These are phyloP conservation scores for Starmerella stellata DNA, from an alignment of 805 yeast genomes.

Conservation along the genomic window DNA sequence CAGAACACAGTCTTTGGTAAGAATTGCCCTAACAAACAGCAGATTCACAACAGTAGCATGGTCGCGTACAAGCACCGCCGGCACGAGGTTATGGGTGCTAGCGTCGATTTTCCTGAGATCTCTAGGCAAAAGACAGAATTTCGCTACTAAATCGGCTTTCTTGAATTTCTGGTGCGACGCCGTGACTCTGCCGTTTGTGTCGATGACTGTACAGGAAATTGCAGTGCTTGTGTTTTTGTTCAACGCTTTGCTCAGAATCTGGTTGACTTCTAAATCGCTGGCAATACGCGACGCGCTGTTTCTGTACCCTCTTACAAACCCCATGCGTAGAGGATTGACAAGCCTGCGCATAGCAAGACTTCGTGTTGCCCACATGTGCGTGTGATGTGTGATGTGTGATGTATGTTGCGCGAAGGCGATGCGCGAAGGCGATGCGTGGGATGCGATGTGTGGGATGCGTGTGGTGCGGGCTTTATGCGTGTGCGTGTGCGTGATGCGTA, in stretches of 20 bases:
- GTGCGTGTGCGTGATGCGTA: no score
- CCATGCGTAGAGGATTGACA: no score
- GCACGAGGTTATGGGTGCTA: conserved; percentile 66
- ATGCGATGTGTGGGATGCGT: no score
- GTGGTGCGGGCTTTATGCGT: no score
- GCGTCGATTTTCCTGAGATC: conserved; percentile 80
- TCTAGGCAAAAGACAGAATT: conserved; percentile 69
- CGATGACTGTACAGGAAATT: conserved; percentile 70
- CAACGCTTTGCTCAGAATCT: conserved; percentile 16
- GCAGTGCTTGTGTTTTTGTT: conserved; percentile 20
- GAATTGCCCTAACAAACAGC: conserved; percentile 73
- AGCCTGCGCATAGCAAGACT: no score
- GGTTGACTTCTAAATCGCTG: conserved; percentile 14
- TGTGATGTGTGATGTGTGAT: no score
- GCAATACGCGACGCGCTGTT: no score
- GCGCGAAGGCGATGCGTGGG: no score
- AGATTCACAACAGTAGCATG: conserved; percentile 65
- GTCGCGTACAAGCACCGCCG: conserved; percentile 65
- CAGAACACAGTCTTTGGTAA: conserved; percentile 62
- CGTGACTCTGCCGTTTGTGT: conserved; percentile 45
- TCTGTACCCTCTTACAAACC: no score
- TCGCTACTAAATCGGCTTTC: conserved; percentile 49
- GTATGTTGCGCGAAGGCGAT: no score
- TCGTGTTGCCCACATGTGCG: no score
- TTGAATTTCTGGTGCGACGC: conserved; percentile 59